Base-by-base conservation (phyloP, 1,284 basidiomycete genomes). In the Heliocybe sulcata region DNA sequence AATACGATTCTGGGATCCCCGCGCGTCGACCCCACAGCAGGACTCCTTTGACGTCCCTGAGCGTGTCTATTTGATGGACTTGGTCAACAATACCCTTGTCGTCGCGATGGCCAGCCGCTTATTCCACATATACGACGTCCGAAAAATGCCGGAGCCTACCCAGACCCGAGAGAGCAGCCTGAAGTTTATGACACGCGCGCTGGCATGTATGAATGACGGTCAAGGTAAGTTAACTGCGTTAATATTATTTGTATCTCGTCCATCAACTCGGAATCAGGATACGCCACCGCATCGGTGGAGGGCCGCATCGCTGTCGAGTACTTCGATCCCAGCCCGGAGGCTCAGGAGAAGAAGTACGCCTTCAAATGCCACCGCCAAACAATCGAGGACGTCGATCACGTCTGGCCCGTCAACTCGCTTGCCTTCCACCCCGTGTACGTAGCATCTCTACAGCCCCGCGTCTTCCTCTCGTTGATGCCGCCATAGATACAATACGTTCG, bases 271-370 rank as follows among this genome's bases (percentile, higher is more conserved):
- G 11, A 8, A 33, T 26, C 65, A 93, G 95, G 96, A 9, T 99
- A 92, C 70, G 94, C 94, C 1, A 93, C 90, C 0, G 90, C 87
- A 0, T 96, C 93, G 0, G 92, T 98, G 16, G 97, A 99, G 68
- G 96, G 96, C 0, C 82, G 96, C 38, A 94, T 99, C 55, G 94
- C 95, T 0, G 95, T 99, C 45, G 97, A 99, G 68, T 98, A 97
- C 71, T 95, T 98, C 65, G 93, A 98, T 62, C 83, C 91, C 1
- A 82, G 82, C 10, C 76, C 84, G 0, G 80, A 82, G 23, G 76
- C 79, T 0, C 94, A 98, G 69, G 83, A 87, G 16, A 88, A 90
- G 68, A 98, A 98, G 71, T 99, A 99, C 68, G 97, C 97, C 1
- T 99, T 98, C 82, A 95, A 98, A 67, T 98, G 95, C 63, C 96